These are phyloP conservation scores for Lippia alba DNA, from an alignment of 305 asterid genomes.

Conservation along the genomic window DNA sequence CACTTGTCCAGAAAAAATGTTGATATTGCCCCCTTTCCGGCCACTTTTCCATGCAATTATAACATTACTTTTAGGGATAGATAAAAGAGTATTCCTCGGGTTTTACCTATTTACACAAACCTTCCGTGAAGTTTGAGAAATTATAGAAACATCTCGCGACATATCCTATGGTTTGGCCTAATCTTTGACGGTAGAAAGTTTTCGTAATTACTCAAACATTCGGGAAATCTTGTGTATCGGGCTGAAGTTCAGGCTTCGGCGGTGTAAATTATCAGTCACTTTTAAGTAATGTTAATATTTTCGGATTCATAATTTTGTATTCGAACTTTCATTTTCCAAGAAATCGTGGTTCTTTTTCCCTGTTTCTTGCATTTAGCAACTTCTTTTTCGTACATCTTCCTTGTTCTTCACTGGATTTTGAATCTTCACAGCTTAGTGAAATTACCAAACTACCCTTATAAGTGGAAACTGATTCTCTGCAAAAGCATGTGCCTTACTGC, in stretches of 20 bases:
- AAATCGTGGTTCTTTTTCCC: background rate
- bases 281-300: background rate
- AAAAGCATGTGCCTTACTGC: conserved; percentile 36
- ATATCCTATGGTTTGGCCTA: no score
- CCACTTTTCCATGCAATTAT: background rate
- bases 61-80: no score
- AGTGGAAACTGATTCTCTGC: conserved; percentile 46
- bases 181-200: no score
- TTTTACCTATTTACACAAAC: no score
- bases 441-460: conserved; percentile 46
- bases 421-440: conserved; percentile 1
- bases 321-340: background rate
- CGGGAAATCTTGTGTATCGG: no score
- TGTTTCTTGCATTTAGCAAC: conserved; percentile 37
- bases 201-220: no score
- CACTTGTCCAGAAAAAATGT: background rate
- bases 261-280: background rate
- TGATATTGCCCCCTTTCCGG: background rate
- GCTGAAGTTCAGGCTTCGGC: no score
- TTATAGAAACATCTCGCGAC: no score
- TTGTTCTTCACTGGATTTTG: conserved; percentile 39
- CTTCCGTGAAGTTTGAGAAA: no score
- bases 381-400: conserved; percentile 37
- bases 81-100: no score
- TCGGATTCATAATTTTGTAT: no score